Base-by-base conservation (phyloP, 345 rosid species). In the Hypericum androsaemum region DNA sequence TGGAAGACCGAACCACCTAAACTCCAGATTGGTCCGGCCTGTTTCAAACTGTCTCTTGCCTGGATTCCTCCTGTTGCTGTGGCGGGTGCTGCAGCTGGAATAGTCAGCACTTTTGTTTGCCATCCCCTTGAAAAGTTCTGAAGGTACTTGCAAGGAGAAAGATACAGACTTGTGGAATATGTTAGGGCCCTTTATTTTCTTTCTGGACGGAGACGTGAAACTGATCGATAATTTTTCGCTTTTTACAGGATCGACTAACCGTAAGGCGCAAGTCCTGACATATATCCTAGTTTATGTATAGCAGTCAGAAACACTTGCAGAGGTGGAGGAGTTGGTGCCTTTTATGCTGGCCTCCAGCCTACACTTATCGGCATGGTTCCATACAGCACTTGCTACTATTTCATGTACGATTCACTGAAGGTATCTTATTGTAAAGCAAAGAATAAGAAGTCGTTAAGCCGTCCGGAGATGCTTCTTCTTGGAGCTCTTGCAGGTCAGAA, bases 121-220 rank as follows among this genome's bases (percentile, higher is more conserved):
- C 97, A 94, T 76, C 97, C 99, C 58, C 95, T 88, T 28, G 99
- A 94, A n/a, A n/a, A 80, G 99, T 94, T 63, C 70, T 94, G 65
- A 94, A 94, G 97, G 98, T 88, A 73, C 52, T 50, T 5, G 7
- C 32, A 0, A 12, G 8, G 52, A 28, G 41, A 22, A 22, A 22
- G 32, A 22, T 22, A 1, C 32, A 4, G 32, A 22, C 1, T 22
- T 22, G 4, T 22, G 32, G 32, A 22, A 22, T 22, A 22, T 22
- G 32, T 4, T 22, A 22, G n/a, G n/a, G n/a, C n/a, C n/a, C n/a
- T n/a, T n/a, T n/a, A n/a, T n/a, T n/a, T n/a, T n/a, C n/a, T n/a
- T n/a, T n/a, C n/a, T n/a, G n/a, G n/a, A n/a, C n/a, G n/a, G n/a
- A n/a, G n/a, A n/a, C n/a, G n/a, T n/a, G n/a, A 32, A 37, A 12